Evolutionary conservation across 805 yeast genomes (phyloP).

Genomic region (Candida sithepensis): DNA sequence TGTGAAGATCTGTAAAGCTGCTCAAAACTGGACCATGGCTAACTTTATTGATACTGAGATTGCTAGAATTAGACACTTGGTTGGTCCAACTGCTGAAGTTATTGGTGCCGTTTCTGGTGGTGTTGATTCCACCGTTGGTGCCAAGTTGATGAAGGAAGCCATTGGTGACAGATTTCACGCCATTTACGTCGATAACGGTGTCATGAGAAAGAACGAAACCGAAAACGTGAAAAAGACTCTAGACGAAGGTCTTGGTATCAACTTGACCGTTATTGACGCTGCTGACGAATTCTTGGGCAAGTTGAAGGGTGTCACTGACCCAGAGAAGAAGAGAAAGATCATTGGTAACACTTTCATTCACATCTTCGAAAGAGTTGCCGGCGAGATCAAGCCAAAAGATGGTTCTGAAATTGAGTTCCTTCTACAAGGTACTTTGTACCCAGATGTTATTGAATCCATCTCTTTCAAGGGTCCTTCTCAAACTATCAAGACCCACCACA

Average conservation of each 20-base stretch:
- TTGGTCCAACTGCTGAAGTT: conserved; percentile 97
- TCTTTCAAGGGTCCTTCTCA: conserved; percentile 99
- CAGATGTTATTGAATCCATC: conserved; percentile 97
- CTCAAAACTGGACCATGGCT: conserved; percentile 95
- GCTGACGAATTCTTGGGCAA: conserved; percentile 81
- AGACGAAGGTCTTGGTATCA: conserved; percentile 90
- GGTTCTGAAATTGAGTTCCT: conserved; percentile 90
- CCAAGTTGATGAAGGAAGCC: conserved; percentile 96
- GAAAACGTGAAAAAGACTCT: conserved; percentile 82
- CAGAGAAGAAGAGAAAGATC: conserved; percentile 97
- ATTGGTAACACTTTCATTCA: conserved; percentile 97
- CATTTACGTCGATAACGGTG: conserved; percentile 95
- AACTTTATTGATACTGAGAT: conserved; percentile 97
- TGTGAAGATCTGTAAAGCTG: conserved; percentile 79
- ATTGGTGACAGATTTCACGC: conserved; percentile 99
- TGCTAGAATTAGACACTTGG: conserved; percentile 82
- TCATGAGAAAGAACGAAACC: conserved; percentile 93
- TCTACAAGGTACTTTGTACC: conserved; percentile 96
- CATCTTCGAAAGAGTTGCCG: conserved; percentile 95
- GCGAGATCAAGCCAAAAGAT: conserved; percentile 80
- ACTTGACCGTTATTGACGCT: conserved; percentile 93
- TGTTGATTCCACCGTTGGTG: conserved; percentile 98
- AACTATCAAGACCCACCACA: conserved; percentile 98
- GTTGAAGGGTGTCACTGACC: conserved; percentile 93
- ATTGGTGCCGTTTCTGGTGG: conserved; percentile 99